These are phyloP conservation scores for Aureobasidium sp. DNA, from an alignment of 2,329 filamentous ascomycete species.

Conservation along the genomic window DNA sequence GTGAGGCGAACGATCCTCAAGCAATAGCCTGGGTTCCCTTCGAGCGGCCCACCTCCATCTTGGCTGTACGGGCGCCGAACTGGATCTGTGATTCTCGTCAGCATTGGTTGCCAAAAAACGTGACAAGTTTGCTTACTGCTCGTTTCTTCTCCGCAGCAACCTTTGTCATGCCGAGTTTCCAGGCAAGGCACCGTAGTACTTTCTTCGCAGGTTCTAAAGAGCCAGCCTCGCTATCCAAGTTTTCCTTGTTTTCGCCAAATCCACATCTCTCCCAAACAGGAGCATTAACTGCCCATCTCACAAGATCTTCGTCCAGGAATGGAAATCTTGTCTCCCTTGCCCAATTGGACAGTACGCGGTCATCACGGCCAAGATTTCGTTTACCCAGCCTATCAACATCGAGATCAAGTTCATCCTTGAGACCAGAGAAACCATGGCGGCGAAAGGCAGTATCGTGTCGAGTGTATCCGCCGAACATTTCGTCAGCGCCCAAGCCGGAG, in stretches of 20 bases:
- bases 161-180: constrained; percentile 58
- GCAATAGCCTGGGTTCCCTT: constrained; percentile 38
- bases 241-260: constrained; percentile 42
- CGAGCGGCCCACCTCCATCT: constrained; percentile 40
- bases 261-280: constrained; percentile 84
- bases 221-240: constrained; percentile 17
- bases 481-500: constrained; percentile 89
- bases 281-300: constrained; percentile 66
- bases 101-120: too few relatives aligned
- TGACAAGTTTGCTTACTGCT: constrained; percentile 58
- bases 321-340: constrained; percentile 83
- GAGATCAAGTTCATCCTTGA: constrained; percentile 74
- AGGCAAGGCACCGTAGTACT: constrained; percentile 67
- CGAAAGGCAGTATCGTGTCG: constrained; percentile 72
- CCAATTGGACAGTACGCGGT: constrained; percentile 85
- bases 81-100: constrained; percentile 28
- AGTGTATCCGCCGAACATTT: constrained; percentile 89
- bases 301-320: constrained; percentile 77
- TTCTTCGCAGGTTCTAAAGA: constrained; percentile 70
- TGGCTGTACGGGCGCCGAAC: constrained; percentile 35
- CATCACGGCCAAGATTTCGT: constrained; percentile 87
- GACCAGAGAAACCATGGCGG: constrained; percentile 57
- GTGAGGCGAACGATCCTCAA: not conserved
- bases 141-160: constrained; percentile 87
- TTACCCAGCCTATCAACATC: constrained; percentile 81